A percentile compares a stretch with the other conserved stretches of the same genome.
Evolutionary conservation across 371 early-diverging fungal species (phyloP).

Genomic region (Basidiobolus meristosporus): DNA sequence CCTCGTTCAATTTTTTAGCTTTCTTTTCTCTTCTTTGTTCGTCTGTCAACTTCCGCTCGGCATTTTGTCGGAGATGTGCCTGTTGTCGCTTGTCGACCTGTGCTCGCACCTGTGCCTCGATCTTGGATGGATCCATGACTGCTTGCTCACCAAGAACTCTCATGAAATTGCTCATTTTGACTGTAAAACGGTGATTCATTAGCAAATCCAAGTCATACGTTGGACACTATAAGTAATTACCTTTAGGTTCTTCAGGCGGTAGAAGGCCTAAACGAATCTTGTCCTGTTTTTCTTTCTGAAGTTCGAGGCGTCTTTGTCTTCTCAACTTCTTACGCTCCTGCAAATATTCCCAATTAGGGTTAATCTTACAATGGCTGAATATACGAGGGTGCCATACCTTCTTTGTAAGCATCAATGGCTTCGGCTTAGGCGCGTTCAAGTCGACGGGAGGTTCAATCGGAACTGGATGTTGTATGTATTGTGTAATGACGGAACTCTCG

Average conservation of each 20-base stretch:
- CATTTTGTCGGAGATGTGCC: conserved; percentile 64
- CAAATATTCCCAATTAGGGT: neutral
- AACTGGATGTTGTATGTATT: conserved; percentile 83
- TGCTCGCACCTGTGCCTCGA: conserved; percentile 72
- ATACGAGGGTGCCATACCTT: conserved; percentile 15
- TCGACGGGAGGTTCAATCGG: conserved; percentile 70
- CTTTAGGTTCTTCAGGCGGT: conserved; percentile 81
- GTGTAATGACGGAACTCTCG: conserved; percentile 41
- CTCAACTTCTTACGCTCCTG: conserved; percentile 79
- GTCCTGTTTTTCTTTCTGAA: conserved; percentile 82
- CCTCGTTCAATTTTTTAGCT: conserved; percentile 44
- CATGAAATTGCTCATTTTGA: conserved; percentile 87
- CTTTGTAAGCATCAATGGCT: conserved; percentile 75
- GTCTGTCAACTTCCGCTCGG: conserved; percentile 62
- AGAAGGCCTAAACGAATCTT: conserved; percentile 83
- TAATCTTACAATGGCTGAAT: neutral
- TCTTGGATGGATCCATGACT: conserved; percentile 79
- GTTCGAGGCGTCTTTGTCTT: conserved; percentile 69
- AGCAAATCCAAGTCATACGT: neutral
- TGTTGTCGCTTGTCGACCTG: conserved; percentile 69
- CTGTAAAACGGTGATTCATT: conserved; percentile 6
- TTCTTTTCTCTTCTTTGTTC: conserved; percentile 72
- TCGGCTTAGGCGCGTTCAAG: conserved; percentile 28
- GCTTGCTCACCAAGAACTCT: conserved; percentile 78
- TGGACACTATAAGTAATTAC: conserved; percentile 6